Base-by-base conservation (phyloP, 169 alveolate genomes). In the Eimeria brunetti region DNA sequence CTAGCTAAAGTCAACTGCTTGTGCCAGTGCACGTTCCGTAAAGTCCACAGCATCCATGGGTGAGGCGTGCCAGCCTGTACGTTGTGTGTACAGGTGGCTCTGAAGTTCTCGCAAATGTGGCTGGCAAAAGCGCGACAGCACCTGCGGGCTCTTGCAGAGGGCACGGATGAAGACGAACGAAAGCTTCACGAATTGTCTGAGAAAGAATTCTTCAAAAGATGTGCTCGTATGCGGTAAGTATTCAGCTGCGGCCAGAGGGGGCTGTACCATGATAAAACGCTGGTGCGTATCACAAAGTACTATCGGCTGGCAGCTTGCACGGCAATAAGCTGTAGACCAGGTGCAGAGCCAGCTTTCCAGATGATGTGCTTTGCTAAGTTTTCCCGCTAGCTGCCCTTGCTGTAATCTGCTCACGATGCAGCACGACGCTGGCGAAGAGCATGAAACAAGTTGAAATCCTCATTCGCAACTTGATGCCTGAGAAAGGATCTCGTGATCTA, bases 81-180 rank as follows among this genome's bases (percentile, higher is more conserved):
- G 91, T 33, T 76, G 30, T n/a, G 36, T 20, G 38, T 30, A 20
- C 46, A 86, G 92, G 92, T 86, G 81, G 92, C 92, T n/a, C 81
- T 86, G 14, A 86, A 86, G 92, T 86, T 86, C 81, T 86, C 92
- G 9, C 92, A 86, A 3, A 62, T 60, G 81, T 86, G 92, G 92
- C 81, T 86, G 44, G 81, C 62, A 62, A 58, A 86, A 62, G 92
- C 92, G 30, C 78, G 92, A 62, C 58, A 86, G 53, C 78, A 60
- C 62, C 81, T 86, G 81, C 92, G 92, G 30, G 83, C 92, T 38
- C 53, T n/a, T 62, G 81, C 62, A 24, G 81, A 86, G 1, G 92
- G 75, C 33, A 33, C 64, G 14, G 64, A 86, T 38, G 64, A 49
- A 60, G 92, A 62, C 41, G 78, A 58, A 58, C 75, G 51, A 5